Percentiles rank a stretch among this genome's conserved stretches.
Evolutionary conservation across 2,329 filamentous ascomycete genomes (phyloP).

Genomic region (Fusarium anguioides): DNA sequence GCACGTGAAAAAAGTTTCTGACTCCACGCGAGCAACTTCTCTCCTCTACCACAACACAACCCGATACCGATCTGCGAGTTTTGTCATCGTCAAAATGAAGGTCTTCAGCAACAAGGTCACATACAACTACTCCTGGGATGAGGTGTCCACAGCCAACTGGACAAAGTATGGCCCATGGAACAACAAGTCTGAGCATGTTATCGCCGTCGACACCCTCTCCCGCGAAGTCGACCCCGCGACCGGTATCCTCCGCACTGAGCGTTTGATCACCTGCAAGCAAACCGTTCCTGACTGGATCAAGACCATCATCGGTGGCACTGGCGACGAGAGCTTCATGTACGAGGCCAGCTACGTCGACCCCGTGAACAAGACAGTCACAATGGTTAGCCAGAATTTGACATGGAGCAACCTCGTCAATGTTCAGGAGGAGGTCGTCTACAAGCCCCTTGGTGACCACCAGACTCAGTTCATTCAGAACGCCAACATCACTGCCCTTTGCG

Average conservation of each 20-base stretch:
- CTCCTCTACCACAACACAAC: slow-evolving; percentile 6
- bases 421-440: slow-evolving; percentile 91
- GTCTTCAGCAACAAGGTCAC: slow-evolving; percentile 91
- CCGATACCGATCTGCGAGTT: slow-evolving; percentile 6
- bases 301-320: slow-evolving; percentile 77
- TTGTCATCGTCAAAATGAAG: slow-evolving; percentile 74
- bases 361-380: slow-evolving; percentile 84
- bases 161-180: slow-evolving; percentile 99
- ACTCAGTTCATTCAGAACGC: slow-evolving; percentile 92
- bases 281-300: slow-evolving; percentile 82
- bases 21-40: slow-evolving; percentile 29
- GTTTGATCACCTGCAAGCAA: slow-evolving; percentile 71
- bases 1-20: slow-evolving; percentile 31
- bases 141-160: slow-evolving; percentile 98
- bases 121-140: slow-evolving; percentile 98
- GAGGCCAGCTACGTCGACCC: slow-evolving; percentile 97
- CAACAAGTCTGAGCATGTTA: slow-evolving; percentile 95
- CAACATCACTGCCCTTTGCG: slow-evolving; percentile 91
- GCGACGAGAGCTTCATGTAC: slow-evolving; percentile 88
- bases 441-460: slow-evolving; percentile 66
- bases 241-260: slow-evolving; percentile 70
- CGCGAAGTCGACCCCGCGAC: slow-evolving; percentile 69
- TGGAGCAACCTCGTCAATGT: slow-evolving; percentile 91
- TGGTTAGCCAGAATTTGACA: slow-evolving; percentile 96
- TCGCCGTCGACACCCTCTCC: slow-evolving; percentile 91